phyloP scores from a whole-genome alignment of 371 early-diverging fungal species.

The Mortierella sp. region DNA sequence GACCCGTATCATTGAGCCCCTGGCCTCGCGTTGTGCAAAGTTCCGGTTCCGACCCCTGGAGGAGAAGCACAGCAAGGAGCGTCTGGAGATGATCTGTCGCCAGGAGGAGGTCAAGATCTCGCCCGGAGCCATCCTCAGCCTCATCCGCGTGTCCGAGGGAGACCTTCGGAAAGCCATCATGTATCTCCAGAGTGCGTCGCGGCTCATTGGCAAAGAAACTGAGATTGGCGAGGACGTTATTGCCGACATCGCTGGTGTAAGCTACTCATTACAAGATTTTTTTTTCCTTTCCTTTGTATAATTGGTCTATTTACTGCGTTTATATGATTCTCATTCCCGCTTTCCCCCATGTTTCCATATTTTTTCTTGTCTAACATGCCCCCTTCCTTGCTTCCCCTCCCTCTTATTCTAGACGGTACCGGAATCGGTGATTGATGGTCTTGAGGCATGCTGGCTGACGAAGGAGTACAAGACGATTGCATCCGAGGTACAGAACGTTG shows the following conservation, averaged over 20 bases:
- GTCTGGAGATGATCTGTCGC: constrained; percentile 76
- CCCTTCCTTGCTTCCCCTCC: neutral
- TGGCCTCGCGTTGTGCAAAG: constrained; percentile 96
- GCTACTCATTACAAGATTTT: too few species aligned
- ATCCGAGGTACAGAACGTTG: constrained; percentile 63
- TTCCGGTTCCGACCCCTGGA: constrained; percentile 94
- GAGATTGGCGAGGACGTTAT: constrained; percentile 70
- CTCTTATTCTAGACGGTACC: constrained; percentile 67
- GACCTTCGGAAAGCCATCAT: constrained; percentile 96
- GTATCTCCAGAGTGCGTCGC: constrained; percentile 89
- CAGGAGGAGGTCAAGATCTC: constrained; percentile 73
- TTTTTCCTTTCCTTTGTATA: neutral
- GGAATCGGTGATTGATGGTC: constrained; percentile 63
- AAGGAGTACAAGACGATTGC: constrained; percentile 62
- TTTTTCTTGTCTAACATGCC: neutral
- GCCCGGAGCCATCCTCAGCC: constrained; percentile 74
- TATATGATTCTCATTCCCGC: neutral
- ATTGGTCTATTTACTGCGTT: neutral
- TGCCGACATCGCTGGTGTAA: constrained; percentile 88
- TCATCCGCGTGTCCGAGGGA: constrained; percentile 87
- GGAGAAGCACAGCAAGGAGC: constrained; percentile 62
- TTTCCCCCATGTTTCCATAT: neutral
- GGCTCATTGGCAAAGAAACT: constrained; percentile 64
- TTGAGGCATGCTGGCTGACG: constrained; percentile 67
- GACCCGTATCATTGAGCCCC: constrained; percentile 95